Evolutionary conservation across 129 eudicot genomes (phyloP).

Genomic region (Tagetes erecta): DNA sequence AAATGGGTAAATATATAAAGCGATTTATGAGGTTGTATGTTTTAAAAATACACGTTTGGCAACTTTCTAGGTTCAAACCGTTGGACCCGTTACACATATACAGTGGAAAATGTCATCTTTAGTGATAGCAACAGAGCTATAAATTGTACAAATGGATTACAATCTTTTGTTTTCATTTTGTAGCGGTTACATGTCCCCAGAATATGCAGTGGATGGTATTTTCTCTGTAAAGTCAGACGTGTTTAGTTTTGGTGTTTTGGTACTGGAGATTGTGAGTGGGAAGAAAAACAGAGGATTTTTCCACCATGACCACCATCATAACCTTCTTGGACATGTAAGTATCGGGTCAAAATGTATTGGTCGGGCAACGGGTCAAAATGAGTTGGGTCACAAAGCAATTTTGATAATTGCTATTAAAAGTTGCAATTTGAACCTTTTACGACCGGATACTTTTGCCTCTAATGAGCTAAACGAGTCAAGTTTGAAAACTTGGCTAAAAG

Average conservation of each 20-base stretch:
- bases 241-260: constrained; percentile 43
- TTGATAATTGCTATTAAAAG: background rate
- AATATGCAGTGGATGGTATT: constrained; percentile 42
- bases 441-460: too few species aligned
- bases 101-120: background rate
- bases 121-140: background rate
- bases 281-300: constrained; percentile 43
- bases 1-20: background rate
- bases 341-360: background rate
- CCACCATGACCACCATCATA: constrained; percentile 49
- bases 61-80: background rate
- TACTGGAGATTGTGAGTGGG: constrained; percentile 48
- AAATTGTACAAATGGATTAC: background rate
- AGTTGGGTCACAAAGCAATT: background rate
- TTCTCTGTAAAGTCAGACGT: constrained; percentile 45
- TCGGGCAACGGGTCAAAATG: background rate
- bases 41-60: background rate
- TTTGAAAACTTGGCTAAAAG: too few species aligned
- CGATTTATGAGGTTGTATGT: background rate
- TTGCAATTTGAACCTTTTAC: too few species aligned
- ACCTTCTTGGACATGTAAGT: constrained; percentile 58
- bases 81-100: background rate
- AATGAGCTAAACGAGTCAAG: too few species aligned
- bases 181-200: constrained; percentile 49
- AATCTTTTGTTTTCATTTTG: background rate